Conservation (phyloP, 495 filamentous ascomycete genomes). For the Friedmanniomyces endolithicus region DNA sequence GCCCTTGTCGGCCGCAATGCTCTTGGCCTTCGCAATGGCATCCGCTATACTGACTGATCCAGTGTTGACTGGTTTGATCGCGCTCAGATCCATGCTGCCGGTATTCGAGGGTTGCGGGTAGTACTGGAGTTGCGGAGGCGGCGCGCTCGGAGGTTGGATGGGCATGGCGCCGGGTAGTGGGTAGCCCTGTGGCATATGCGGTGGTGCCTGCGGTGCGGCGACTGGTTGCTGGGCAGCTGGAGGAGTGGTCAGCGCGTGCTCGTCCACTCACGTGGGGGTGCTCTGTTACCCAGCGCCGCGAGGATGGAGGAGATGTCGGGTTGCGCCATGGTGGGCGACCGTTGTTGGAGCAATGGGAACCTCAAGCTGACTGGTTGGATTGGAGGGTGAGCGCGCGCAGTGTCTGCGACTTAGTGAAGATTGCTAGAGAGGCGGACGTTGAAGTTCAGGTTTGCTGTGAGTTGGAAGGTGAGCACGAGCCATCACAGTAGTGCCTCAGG, state of each 20-base stretch:
- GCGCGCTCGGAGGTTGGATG: constrained; percentile 6
- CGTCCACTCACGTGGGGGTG: background rate
- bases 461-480: too few species aligned
- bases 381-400: background rate
- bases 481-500: too few species aligned
- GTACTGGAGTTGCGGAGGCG: constrained; percentile 25
- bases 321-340: constrained; percentile 25
- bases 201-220: constrained; percentile 26
- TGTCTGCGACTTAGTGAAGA: too few species aligned
- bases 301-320: constrained; percentile 43
- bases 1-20: constrained; percentile 59
- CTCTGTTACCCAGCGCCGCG: constrained; percentile 39
- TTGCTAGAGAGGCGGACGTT: too few species aligned
- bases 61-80: constrained; percentile 58
- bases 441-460: too few species aligned
- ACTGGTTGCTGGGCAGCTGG: constrained; percentile 17
- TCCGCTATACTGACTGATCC: constrained; percentile 62
- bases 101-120: constrained; percentile 57
- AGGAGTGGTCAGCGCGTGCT: background rate
- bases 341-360: background rate
- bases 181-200: constrained; percentile 18
- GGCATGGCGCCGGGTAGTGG: constrained; percentile 1
- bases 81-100: constrained; percentile 60
- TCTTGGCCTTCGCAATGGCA: constrained; percentile 60
- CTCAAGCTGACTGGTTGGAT: background rate